Conservation (phyloP, 2,329 filamentous ascomycete genomes). For the Fusarium keratoplasticum region DNA sequence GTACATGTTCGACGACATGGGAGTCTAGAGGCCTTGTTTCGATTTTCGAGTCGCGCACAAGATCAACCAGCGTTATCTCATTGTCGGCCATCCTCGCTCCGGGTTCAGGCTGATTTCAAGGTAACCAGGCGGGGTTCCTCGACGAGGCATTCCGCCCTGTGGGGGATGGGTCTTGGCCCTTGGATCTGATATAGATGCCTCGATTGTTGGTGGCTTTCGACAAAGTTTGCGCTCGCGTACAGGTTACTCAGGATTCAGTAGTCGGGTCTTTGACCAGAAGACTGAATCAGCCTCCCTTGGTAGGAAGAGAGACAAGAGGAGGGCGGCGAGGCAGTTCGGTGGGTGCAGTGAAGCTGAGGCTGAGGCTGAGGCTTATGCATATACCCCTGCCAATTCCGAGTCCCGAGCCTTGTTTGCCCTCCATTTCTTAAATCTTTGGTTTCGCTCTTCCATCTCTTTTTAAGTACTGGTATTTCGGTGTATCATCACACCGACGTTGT, state of each 20-base stretch:
- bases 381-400: background rate
- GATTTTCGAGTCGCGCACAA: background rate
- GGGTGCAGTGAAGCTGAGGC: background rate
- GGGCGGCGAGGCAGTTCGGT: background rate
- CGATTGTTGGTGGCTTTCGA: background rate
- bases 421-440: background rate
- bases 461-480: background rate
- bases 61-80: background rate
- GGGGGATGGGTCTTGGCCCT: background rate
- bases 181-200: background rate
- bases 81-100: background rate
- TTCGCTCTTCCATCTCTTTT: background rate
- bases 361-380: background rate
- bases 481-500: background rate
- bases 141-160: background rate
- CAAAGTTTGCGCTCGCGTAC: background rate
- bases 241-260: background rate
- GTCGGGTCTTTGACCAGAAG: background rate
- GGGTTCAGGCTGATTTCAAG: background rate
- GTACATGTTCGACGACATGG: background rate
- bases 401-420: background rate
- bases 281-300: background rate
- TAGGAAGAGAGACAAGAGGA: background rate
- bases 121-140: background rate
- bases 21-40: background rate